phyloP scores from a whole-genome alignment of 202 grass and related monocot species.

The Dendrocalamus latiflorus region DNA sequence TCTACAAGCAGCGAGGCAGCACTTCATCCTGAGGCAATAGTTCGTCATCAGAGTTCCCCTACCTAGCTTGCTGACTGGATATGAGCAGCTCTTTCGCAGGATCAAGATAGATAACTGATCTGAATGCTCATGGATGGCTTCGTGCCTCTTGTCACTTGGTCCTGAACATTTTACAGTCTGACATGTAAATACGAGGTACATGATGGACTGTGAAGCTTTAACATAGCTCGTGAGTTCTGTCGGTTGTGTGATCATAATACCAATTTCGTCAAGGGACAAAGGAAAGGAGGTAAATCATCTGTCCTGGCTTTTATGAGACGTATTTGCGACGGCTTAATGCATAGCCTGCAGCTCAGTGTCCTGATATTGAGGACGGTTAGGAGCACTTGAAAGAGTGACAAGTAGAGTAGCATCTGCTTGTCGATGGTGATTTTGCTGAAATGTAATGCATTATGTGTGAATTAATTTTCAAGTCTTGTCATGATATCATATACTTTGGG shows the following conservation, averaged over 20 bases:
- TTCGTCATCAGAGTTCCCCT: slow-evolving; percentile 6
- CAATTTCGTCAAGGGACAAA: slow-evolving; percentile 1
- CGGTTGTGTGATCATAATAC: not conserved
- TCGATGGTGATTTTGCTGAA: slow-evolving; percentile 33
- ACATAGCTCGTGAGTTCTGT: not conserved
- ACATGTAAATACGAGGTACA: slow-evolving; percentile 37
- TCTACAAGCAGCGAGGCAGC: slow-evolving; percentile 41
- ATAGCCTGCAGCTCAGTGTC: no score
- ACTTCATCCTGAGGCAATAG: slow-evolving; percentile 13
- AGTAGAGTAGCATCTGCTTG: slow-evolving; percentile 3
- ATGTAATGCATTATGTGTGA: slow-evolving; percentile 45
- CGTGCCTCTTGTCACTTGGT: slow-evolving; percentile 18
- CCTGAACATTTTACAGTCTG: slow-evolving; percentile 32
- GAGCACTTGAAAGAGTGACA: slow-evolving; percentile 4
- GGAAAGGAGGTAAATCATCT: slow-evolving; percentile 11
- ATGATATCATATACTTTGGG: slow-evolving; percentile 16
- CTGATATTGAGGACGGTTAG: not conserved
- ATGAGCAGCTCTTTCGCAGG: not conserved
- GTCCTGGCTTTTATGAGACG: not conserved
- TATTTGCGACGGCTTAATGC: not conserved
- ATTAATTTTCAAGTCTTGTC: slow-evolving; percentile 18
- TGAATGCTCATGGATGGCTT: slow-evolving; percentile 19
- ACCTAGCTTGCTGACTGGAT: not conserved
- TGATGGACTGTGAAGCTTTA: slow-evolving; percentile 20
- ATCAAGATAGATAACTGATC: slow-evolving; percentile 18